Evolutionary conservation across 495 filamentous ascomycete species (phyloP).

Genomic region (Parathielavia appendiculata): DNA sequence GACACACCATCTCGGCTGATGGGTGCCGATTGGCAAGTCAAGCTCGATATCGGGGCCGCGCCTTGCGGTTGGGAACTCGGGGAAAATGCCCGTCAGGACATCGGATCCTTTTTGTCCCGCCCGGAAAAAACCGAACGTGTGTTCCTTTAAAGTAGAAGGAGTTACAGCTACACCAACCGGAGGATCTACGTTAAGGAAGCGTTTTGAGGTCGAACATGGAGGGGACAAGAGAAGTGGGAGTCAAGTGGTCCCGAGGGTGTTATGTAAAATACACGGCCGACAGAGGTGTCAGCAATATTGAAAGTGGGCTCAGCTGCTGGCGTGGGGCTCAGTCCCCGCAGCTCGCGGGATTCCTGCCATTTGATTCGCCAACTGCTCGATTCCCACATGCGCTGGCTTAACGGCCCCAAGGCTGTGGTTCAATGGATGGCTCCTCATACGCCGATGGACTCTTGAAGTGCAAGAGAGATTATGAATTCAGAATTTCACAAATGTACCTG

Average conservation of each 20-base stretch:
- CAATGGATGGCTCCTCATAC: no score
- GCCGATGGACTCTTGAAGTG: no score
- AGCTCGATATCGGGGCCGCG: slow-evolving; percentile 5
- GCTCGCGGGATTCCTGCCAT: background rate
- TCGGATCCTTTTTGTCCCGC: background rate
- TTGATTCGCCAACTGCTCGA: background rate
- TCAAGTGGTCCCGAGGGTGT: background rate
- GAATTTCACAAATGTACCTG: no score
- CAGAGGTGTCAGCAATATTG: slow-evolving; percentile 3
- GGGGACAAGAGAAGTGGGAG: background rate
- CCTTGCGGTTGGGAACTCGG: slow-evolving; percentile 2
- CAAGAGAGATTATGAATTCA: no score
- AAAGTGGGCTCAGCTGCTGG: background rate
- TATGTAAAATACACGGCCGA: background rate
- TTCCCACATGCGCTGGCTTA: background rate
- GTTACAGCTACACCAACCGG: background rate
- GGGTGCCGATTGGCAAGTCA: slow-evolving; percentile 16
- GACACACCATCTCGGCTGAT: slow-evolving; percentile 18
- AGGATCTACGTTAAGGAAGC: background rate
- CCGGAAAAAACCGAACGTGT: background rate
- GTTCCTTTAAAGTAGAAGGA: background rate
- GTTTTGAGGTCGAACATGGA: background rate
- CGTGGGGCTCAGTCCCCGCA: background rate
- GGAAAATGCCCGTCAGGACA: slow-evolving; percentile 7
- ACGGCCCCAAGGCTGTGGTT: slow-evolving; percentile 21